These are phyloP conservation scores for Ustulina deusta DNA, from an alignment of 2,329 filamentous ascomycete species.

Conservation along the genomic window DNA sequence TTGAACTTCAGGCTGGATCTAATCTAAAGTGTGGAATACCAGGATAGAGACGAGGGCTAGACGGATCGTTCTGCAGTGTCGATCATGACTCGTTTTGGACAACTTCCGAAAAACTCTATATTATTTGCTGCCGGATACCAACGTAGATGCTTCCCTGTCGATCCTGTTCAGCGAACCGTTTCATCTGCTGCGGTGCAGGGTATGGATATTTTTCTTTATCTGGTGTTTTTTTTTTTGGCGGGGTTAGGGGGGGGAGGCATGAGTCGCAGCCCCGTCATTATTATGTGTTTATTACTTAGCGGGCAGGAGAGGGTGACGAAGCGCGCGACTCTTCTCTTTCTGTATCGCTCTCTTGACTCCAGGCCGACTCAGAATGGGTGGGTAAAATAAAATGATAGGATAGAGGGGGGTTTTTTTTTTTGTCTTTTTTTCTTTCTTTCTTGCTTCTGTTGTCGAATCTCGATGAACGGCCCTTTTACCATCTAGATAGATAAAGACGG, in stretches of 20 bases:
- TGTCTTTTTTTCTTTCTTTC: not conserved
- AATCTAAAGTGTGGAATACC: not conserved
- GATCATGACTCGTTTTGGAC: slow-evolving; percentile 34
- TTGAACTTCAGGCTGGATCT: not conserved
- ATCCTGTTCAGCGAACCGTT: not conserved
- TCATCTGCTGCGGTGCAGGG: not conserved
- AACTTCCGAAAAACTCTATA: slow-evolving; percentile 32
- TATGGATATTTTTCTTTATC: not conserved
- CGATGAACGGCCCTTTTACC: not conserved
- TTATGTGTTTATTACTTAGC: not conserved
- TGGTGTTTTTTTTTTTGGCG: too few relatives aligned
- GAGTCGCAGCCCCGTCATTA: slow-evolving; percentile 6
- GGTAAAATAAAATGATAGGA: too few relatives aligned
- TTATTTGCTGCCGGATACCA: slow-evolving; percentile 17
- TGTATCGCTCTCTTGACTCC: not conserved
- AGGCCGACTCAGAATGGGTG: not conserved
- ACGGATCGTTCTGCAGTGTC: slow-evolving; percentile 18
- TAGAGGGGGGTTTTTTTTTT: too few relatives aligned
- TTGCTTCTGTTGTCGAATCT: not conserved
- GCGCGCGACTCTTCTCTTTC: slow-evolving; percentile 2
- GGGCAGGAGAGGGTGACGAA: not conserved
- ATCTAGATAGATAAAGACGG: not conserved
- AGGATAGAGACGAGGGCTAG: slow-evolving; percentile 6
- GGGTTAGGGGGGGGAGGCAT: too few relatives aligned
- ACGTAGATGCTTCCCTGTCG: slow-evolving; percentile 10